Percentiles rank a stretch among this genome's conserved stretches.
phyloP scores from a whole-genome alignment of 441 rosid species.

The Adansonia rubrostipa region DNA sequence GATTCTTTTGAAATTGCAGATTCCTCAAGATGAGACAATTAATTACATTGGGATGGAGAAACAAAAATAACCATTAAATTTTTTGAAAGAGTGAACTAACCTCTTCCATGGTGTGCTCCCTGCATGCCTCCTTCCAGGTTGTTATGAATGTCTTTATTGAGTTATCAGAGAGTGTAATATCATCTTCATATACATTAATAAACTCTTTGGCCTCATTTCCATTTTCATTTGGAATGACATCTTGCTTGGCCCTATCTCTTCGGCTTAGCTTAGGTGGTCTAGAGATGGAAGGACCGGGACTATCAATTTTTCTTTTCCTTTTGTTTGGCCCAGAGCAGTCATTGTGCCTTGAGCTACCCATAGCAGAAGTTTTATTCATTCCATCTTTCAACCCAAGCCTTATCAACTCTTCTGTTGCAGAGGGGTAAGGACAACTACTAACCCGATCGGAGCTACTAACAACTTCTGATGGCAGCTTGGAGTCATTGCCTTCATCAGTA shows the following conservation, averaged over 20 bases:
- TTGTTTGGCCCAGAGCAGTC: conserved; percentile 28
- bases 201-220: conserved; percentile 35
- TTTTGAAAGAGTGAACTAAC: conserved; percentile 37
- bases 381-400: conserved; percentile 74
- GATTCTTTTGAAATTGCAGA: neutral
- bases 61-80: neutral
- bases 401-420: conserved; percentile 83
- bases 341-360: conserved; percentile 35
- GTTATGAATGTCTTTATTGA: conserved; percentile 65
- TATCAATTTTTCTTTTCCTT: conserved; percentile 58
- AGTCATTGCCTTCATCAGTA: conserved; percentile 31
- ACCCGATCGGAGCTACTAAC: conserved; percentile 47
- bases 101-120: conserved; percentile 54
- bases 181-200: conserved; percentile 40
- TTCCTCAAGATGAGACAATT: neutral
- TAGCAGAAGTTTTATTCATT: conserved; percentile 31
- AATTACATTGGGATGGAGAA: neutral
- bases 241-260: conserved; percentile 37
- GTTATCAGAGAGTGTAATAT: conserved; percentile 53
- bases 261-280: conserved; percentile 47
- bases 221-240: conserved; percentile 34
- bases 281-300: conserved; percentile 38
- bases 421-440: conserved; percentile 93
- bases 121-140: conserved; percentile 87
- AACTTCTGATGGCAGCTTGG: conserved; percentile 31